Conservation (phyloP, 1,284 basidiomycete species). For the Schizophyllum commune region DNA sequence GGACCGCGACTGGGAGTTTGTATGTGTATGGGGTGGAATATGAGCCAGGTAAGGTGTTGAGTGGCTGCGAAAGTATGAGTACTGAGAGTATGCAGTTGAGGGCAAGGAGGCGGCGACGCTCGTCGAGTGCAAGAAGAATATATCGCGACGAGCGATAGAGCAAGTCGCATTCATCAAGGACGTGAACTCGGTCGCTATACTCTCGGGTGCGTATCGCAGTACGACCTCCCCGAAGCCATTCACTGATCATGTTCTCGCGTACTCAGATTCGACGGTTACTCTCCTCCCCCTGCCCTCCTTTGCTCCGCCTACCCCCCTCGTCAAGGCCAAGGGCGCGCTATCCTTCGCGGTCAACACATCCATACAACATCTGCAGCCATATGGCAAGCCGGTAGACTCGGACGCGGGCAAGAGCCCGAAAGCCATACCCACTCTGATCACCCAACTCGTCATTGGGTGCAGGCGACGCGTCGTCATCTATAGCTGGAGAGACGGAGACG, state of each 20-base stretch:
- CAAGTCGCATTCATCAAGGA: constrained; percentile 82
- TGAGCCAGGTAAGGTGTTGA: constrained; percentile 24
- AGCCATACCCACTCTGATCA: constrained; percentile 55
- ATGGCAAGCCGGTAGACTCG: constrained; percentile 8
- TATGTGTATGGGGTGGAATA: constrained; percentile 52
- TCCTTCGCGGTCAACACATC: constrained; percentile 71
- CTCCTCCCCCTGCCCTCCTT: constrained; percentile 59
- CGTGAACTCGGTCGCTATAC: constrained; percentile 71
- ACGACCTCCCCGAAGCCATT: background rate
- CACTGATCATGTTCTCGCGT: constrained; percentile 5
- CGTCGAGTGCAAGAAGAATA: constrained; percentile 58
- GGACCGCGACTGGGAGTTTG: constrained; percentile 64
- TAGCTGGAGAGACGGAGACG: constrained; percentile 80
- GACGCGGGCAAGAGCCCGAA: constrained; percentile 27
- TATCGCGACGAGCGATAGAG: constrained; percentile 71
- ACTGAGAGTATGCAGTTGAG: constrained; percentile 19
- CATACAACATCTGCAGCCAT: constrained; percentile 36
- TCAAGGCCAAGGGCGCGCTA: constrained; percentile 72
- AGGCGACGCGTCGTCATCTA: constrained; percentile 81
- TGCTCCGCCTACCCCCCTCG: constrained; percentile 61
- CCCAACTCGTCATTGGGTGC: constrained; percentile 80
- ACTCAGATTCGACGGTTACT: constrained; percentile 53
- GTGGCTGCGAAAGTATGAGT: constrained; percentile 2
- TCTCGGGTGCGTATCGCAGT: constrained; percentile 61
- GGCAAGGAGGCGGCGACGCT: constrained; percentile 35